Percentiles rank a stretch among this genome's conserved stretches.
Conservation (phyloP, 176 grass and related monocot species). For the Aegilops speltoides region DNA sequence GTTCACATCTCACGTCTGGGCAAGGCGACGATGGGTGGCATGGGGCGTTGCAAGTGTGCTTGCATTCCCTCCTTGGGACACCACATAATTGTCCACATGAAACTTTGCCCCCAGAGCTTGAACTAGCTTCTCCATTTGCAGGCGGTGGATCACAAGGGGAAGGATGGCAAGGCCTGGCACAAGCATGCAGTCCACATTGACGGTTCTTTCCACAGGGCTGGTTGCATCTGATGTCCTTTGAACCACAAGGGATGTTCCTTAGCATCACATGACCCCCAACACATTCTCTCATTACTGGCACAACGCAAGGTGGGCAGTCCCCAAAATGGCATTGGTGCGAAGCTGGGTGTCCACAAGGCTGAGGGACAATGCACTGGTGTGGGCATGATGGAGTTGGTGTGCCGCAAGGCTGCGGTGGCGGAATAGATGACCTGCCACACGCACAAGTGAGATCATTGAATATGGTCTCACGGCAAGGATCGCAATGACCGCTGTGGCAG, state of each 20-base stretch:
- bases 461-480: slow-evolving; percentile 80
- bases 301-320: slow-evolving; percentile 70
- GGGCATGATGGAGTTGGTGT: slow-evolving; percentile 79
- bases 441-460: slow-evolving; percentile 86
- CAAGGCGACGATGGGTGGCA: slow-evolving; percentile 82
- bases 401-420: slow-evolving; percentile 70
- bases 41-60: slow-evolving; percentile 78
- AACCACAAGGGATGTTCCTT: slow-evolving; percentile 95
- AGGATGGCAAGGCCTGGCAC: slow-evolving; percentile 71
- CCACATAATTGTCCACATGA: slow-evolving; percentile 94
- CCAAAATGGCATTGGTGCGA: slow-evolving; percentile 91
- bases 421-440: slow-evolving; percentile 84
- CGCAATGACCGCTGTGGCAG: slow-evolving; percentile 88
- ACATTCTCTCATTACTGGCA: slow-evolving; percentile 75
- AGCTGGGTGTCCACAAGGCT: slow-evolving; percentile 69
- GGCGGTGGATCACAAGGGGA: slow-evolving; percentile 60
- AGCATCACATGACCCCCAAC: slow-evolving; percentile 83
- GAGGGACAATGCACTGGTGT: slow-evolving; percentile 65
- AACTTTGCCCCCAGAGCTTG: slow-evolving; percentile 58
- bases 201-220: slow-evolving; percentile 94
- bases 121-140: slow-evolving; percentile 53
- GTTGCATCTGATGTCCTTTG: slow-evolving; percentile 93
- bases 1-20: slow-evolving; percentile 81
- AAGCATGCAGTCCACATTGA: slow-evolving; percentile 93
- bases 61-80: slow-evolving; percentile 83